Evolutionary conservation across 495 filamentous ascomycete species (phyloP).

Genomic region (Lindgomyces ingoldianus): DNA sequence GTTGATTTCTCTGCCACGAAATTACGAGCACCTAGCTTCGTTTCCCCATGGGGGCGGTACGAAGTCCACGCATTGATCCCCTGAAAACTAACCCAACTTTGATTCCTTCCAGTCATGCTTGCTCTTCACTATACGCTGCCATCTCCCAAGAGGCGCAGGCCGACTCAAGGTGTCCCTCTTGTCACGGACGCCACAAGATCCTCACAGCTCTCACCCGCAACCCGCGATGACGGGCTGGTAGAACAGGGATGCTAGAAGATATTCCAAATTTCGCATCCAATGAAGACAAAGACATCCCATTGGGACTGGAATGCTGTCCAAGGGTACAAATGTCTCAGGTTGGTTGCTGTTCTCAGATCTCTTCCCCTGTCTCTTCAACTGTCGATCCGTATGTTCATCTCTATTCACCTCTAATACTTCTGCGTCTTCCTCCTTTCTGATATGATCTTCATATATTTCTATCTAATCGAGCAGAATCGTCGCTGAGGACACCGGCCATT

Average conservation of each 20-base stretch:
- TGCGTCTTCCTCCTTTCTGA: neutral
- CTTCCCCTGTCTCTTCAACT: no score
- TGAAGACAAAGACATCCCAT: neutral
- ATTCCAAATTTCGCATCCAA: neutral
- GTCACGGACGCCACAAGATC: neutral
- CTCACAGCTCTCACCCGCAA: neutral
- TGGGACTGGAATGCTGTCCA: neutral
- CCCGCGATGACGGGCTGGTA: neutral
- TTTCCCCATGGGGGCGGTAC: neutral
- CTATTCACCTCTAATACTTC: neutral
- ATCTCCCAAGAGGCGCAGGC: neutral
- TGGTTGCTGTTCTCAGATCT: neutral
- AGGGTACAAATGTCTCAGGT: neutral
- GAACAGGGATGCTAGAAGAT: neutral
- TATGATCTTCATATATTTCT: neutral
- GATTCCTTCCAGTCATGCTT: neutral
- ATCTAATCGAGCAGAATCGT: neutral
- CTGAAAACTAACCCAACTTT: neutral
- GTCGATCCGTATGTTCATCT: neutral
- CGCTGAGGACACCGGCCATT: neutral
- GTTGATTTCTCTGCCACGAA: neutral
- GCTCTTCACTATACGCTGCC: neutral
- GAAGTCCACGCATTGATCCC: neutral
- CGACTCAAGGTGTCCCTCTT: neutral
- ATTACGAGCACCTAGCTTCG: neutral